phyloP scores from a whole-genome alignment of 257 asterid species.

The Scutellaria galericulata region DNA sequence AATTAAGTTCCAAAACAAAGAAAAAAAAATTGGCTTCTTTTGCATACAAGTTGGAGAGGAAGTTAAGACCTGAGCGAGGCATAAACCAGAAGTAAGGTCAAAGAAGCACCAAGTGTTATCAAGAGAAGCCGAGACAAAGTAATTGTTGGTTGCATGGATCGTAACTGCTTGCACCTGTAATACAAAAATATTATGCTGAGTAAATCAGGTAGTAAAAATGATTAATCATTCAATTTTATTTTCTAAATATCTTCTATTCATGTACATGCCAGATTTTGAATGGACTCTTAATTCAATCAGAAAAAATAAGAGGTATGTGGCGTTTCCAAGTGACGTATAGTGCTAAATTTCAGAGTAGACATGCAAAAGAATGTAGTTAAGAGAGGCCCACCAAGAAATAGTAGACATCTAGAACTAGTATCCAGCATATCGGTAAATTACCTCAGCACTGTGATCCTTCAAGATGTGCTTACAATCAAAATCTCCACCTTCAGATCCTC shows the following conservation, averaged over 20 bases:
- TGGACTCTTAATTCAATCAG: constrained; percentile 15
- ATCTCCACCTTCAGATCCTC: constrained; percentile 71
- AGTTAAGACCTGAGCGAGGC: constrained; percentile 82
- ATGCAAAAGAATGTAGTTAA: not conserved
- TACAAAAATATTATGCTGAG: constrained; percentile 6
- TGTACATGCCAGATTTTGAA: not conserved
- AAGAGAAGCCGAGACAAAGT: constrained; percentile 92
- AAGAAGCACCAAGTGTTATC: constrained; percentile 98
- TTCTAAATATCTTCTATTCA: too few relatives aligned
- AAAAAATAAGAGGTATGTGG: constrained; percentile 3
- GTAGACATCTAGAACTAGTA: not conserved
- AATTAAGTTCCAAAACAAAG: constrained; percentile 1
- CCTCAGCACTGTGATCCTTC: constrained; percentile 97
- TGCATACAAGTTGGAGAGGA: constrained; percentile 26
- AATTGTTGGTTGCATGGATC: constrained; percentile 88
- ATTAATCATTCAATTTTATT: too few relatives aligned
- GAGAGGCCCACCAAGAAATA: constrained; percentile 16
- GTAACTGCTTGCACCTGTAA: constrained; percentile 97
- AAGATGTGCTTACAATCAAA: constrained; percentile 71
- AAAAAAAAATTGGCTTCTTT: not conserved
- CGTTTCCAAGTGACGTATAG: constrained; percentile 1
- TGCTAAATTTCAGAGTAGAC: not conserved
- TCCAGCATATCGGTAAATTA: constrained; percentile 36
- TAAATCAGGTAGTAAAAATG: constrained; percentile 26
- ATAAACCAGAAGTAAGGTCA: constrained; percentile 86